phyloP scores from a whole-genome alignment of 306 rosid genomes.

The Vicia faba region DNA sequence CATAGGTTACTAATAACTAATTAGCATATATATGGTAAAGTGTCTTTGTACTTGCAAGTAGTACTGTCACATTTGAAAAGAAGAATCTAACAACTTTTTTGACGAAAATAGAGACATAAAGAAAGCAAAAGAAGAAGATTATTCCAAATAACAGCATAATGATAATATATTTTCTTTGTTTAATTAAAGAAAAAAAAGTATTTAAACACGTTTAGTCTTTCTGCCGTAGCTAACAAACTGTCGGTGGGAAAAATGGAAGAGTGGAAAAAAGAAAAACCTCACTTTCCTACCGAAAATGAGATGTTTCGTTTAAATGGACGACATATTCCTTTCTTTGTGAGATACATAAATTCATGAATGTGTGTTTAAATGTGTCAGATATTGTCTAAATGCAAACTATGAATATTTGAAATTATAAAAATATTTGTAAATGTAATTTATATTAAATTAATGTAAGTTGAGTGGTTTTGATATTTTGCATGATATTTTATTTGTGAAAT shows the following conservation, averaged over 20 bases:
- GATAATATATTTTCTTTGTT: background rate
- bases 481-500: no score
- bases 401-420: background rate
- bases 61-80: conserved; percentile 38
- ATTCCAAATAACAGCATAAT: conserved; percentile 7
- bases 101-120: conserved; percentile 22
- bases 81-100: conserved; percentile 43
- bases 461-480: no score
- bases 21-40: conserved; percentile 27
- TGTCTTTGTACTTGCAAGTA: conserved; percentile 45
- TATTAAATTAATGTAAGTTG: no score
- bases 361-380: background rate
- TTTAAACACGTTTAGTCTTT: conserved; percentile 16
- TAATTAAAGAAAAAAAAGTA: background rate
- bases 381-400: background rate
- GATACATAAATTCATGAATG: conserved; percentile 36
- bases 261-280: background rate
- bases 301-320: conserved; percentile 35
- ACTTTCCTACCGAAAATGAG: conserved; percentile 30
- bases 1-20: no score
- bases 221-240: conserved; percentile 21
- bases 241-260: conserved; percentile 37
- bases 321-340: conserved; percentile 39
- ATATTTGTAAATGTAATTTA: background rate
- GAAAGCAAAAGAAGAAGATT: conserved; percentile 16